These are phyloP conservation scores for Ophiostoma piceae DNA, from an alignment of 2,329 filamentous ascomycete genomes.

Conservation along the genomic window DNA sequence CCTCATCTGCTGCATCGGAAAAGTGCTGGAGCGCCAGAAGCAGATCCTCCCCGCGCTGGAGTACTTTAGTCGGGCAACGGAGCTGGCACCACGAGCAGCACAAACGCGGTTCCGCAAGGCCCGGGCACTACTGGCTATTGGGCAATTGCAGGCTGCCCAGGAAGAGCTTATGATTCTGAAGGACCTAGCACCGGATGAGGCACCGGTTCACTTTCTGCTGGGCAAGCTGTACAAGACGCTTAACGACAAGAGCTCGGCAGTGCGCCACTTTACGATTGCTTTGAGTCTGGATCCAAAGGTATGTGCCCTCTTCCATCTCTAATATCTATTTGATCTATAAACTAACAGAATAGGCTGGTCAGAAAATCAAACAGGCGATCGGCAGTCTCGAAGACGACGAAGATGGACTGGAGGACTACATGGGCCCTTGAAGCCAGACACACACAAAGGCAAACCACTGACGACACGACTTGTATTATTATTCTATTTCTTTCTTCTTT, in stretches of 20 bases:
- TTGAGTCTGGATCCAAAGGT: slow-evolving; percentile 96
- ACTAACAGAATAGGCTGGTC: slow-evolving; percentile 62
- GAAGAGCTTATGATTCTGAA: slow-evolving; percentile 82
- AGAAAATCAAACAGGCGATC: slow-evolving; percentile 94
- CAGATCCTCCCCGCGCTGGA: slow-evolving; percentile 71
- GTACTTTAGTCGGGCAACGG: slow-evolving; percentile 76
- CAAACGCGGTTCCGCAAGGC: slow-evolving; percentile 92
- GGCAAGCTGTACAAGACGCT: slow-evolving; percentile 74
- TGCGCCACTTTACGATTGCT: slow-evolving; percentile 90
- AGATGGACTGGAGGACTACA: slow-evolving; percentile 63
- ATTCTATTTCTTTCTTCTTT: neutral
- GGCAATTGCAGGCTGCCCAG: slow-evolving; percentile 65
- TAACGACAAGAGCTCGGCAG: slow-evolving; percentile 70
- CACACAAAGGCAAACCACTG: slow-evolving; percentile 7
- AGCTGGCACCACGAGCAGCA: slow-evolving; percentile 73
- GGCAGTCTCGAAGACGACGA: slow-evolving; percentile 82
- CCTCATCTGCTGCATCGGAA: slow-evolving; percentile 85
- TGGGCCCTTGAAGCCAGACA: slow-evolving; percentile 47
- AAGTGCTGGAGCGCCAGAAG: slow-evolving; percentile 82
- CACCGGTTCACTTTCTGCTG: slow-evolving; percentile 91
- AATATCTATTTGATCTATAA: neutral
- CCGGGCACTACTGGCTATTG: slow-evolving; percentile 72
- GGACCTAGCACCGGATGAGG: slow-evolving; percentile 87
- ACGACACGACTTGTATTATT: slow-evolving; percentile 6
- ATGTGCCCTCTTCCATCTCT: slow-evolving; percentile 25